Conservation (phyloP, 495 filamentous ascomycete genomes). For the Lasiosphaeriaceae sp. region DNA sequence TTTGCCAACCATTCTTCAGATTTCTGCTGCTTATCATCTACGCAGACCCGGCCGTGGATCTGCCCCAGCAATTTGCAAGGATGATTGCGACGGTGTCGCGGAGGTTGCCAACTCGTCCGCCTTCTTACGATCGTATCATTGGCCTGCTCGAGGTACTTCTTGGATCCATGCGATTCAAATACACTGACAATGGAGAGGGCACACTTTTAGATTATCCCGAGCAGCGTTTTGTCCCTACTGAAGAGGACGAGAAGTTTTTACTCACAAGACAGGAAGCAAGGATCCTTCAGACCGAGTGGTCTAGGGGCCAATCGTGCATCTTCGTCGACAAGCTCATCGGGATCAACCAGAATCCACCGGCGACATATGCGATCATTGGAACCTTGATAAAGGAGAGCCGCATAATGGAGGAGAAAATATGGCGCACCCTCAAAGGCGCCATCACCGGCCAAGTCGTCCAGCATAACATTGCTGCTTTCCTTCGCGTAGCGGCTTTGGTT, state of each 20-base stretch:
- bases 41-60: constrained; percentile 49
- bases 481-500: constrained; percentile 28
- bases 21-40: constrained; percentile 59
- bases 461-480: constrained; percentile 31
- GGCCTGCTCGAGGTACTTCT: constrained; percentile 51
- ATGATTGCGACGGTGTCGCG: constrained; percentile 45
- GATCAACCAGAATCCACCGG: constrained; percentile 43
- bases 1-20: constrained; percentile 52
- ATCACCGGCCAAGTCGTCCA: constrained; percentile 33
- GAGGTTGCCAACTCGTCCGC: constrained; percentile 45
- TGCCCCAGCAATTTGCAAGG: constrained; percentile 37
- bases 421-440: constrained; percentile 25
- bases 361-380: constrained; percentile 42
- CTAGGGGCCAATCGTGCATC: constrained; percentile 32
- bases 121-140: constrained; percentile 51
- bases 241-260: constrained; percentile 25
- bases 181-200: constrained; percentile 1
- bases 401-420: constrained; percentile 33
- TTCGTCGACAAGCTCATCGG: constrained; percentile 49
- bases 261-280: constrained; percentile 39
- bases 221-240: constrained; percentile 21
- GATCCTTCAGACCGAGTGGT: constrained; percentile 41
- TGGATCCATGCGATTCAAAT: constrained; percentile 36
- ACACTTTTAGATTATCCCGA: constrained; percentile 1
- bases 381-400: constrained; percentile 35